A percentile compares a stretch with the other conserved stretches of the same genome.
Conservation (phyloP, 2,329 filamentous ascomycete species). For the Colletotrichum eremochloae region DNA sequence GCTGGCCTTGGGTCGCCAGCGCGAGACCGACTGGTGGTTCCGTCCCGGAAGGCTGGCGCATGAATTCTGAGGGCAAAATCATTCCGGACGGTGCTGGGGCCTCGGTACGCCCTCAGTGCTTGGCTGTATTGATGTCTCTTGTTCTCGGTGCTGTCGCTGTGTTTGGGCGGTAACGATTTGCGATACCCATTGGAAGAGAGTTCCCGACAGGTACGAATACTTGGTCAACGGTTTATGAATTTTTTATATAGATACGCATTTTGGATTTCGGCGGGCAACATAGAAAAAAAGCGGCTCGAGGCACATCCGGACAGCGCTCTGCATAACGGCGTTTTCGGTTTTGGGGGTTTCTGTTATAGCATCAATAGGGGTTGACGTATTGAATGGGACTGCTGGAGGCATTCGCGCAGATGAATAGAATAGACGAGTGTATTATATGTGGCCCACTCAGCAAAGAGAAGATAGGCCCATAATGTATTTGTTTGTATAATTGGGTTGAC, state of each 20-base stretch:
- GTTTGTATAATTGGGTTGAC: not conserved
- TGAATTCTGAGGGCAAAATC: constrained; percentile 83
- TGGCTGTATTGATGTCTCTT: constrained; percentile 47
- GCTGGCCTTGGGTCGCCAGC: constrained; percentile 76
- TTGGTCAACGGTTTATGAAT: not conserved
- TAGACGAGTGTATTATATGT: not conserved
- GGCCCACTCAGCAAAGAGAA: no score
- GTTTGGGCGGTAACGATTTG: constrained; percentile 25
- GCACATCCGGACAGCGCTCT: constrained; percentile 7
- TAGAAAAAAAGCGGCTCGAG: constrained; percentile 16
- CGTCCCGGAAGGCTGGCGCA: constrained; percentile 85
- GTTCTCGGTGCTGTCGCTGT: constrained; percentile 43
- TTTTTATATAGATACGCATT: not conserved
- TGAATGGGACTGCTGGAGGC: not conserved
- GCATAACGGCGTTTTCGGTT: constrained; percentile 34
- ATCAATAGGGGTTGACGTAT: not conserved
- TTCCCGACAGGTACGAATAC: not conserved
- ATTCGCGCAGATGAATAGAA: not conserved
- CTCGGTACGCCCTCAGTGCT: constrained; percentile 44
- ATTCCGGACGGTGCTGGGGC: constrained; percentile 75
- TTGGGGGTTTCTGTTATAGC: not conserved
- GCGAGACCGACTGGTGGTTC: constrained; percentile 65
- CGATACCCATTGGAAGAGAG: not conserved
- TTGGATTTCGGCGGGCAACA: not conserved
- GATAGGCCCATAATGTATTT: no score